Base-by-base conservation (phyloP, 129 eudicot genomes). In the Smallanthus sonchifolius region DNA sequence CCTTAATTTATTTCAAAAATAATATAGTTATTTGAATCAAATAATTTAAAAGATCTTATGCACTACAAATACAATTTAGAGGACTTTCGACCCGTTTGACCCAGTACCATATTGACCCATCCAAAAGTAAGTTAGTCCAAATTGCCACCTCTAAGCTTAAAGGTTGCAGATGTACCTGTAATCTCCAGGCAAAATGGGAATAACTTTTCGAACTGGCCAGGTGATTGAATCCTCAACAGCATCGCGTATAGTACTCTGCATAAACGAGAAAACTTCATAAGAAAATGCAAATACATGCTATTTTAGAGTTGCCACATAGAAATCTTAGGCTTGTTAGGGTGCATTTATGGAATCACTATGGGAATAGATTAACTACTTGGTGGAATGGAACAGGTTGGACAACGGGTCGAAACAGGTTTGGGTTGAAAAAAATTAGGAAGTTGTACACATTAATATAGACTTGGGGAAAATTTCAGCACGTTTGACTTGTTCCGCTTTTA, bases 161-260 rank as follows among this genome's bases (percentile, higher is more conserved):
- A 15, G 59, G 19, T 74, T 59, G 13, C 51, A 55, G 54, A 56
- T 10, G 2, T 75, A 90, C 98, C 97, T 90, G 79, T 93, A 93
- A 78, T 93, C 97, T 35, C 98, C 98, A 17, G 98, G 93, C 69
- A 90, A 60, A 77, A 93, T 93, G 74, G 97, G 97, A 77, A 93
- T 87, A 68, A 93, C 86, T 81, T 90, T 93, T 45, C 98, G 85
- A 49, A 93, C 97, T 62, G 98, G 98, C 98, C 98, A 93, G 32
- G 91, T 93, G 66, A 93, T 93, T 51, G 98, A 93, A 80, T 93
- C 98, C 78, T 93, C 98, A 70, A 93, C 83, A 55, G 97, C 98
- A 77, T 93, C 96, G 62, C 91, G 86, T 81, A 93, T 93, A 10
- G 91, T 93, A 35, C 82, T 73, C 98, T 93, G 92, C 36, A 72